Percentiles rank a stretch among this genome's conserved stretches.
These are phyloP conservation scores for Boletus edulis DNA, from an alignment of 768 basidiomycete genomes.

Conservation along the genomic window DNA sequence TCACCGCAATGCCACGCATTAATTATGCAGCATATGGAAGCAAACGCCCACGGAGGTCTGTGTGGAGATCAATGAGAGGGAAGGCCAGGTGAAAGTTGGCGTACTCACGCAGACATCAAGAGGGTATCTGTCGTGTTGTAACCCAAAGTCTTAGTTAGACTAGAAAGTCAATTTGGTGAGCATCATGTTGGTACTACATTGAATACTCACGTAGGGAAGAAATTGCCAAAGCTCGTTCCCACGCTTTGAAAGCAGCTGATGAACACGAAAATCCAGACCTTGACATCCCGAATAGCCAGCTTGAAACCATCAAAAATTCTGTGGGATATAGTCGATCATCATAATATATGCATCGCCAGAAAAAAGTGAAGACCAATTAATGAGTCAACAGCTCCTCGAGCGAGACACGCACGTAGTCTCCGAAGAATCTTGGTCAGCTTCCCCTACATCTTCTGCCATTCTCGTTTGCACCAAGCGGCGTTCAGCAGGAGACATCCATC, in stretches of 20 bases:
- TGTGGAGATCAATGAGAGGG: neutral
- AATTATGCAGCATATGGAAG: conserved; percentile 45
- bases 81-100: neutral
- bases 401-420: conserved; percentile 13
- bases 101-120: conserved; percentile 56
- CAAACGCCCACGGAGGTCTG: conserved; percentile 63
- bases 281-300: conserved; percentile 54
- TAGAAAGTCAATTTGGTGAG: conserved; percentile 16
- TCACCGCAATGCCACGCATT: conserved; percentile 57
- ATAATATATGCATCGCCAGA: too few relatives aligned
- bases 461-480: conserved; percentile 60
- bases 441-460: conserved; percentile 65
- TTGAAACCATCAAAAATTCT: conserved; percentile 51
- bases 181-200: neutral
- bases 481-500: conserved; percentile 53
- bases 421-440: conserved; percentile 52
- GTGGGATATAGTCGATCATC: too few relatives aligned
- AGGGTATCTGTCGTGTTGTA: conserved; percentile 57
- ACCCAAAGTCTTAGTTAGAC: conserved; percentile 58
- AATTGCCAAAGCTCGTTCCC: conserved; percentile 58
- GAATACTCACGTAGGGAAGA: conserved; percentile 48
- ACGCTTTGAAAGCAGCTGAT: conserved; percentile 50
- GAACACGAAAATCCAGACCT: conserved; percentile 51
- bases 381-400: too few relatives aligned
- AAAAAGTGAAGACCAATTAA: too few relatives aligned